A percentile compares a stretch with the other conserved stretches of the same genome.
Conservation (phyloP, 257 asterid genomes). For the Primulina huaijiensis region DNA sequence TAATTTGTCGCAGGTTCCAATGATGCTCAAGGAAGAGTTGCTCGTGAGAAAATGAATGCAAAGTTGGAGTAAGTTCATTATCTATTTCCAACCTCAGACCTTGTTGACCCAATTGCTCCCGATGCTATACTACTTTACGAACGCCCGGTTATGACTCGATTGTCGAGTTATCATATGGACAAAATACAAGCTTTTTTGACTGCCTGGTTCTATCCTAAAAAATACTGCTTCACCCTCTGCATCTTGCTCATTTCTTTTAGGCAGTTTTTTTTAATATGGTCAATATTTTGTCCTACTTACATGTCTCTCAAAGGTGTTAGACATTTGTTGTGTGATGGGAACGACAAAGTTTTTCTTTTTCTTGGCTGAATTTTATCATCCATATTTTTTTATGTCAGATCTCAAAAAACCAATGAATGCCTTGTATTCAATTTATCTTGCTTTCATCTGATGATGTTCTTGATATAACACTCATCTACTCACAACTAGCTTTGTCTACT, state of each 20-base stretch:
- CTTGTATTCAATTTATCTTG: background rate
- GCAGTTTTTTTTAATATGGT: too few species aligned
- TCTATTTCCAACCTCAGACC: background rate
- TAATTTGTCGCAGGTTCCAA: constrained; percentile 38
- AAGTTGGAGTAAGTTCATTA: constrained; percentile 51
- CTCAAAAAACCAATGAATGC: background rate
- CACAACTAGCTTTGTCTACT: constrained; percentile 9
- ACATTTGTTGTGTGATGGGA: background rate
- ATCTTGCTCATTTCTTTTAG: too few species aligned
- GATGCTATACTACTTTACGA: constrained; percentile 6
- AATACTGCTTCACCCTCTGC: too few species aligned
- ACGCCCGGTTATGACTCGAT: background rate
- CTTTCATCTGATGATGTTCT: background rate
- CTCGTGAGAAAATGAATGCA: constrained; percentile 24
- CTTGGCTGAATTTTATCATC: background rate
- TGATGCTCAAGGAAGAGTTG: constrained; percentile 27
- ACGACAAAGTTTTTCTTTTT: background rate
- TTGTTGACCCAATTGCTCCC: constrained; percentile 6
- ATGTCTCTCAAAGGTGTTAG: too few species aligned
- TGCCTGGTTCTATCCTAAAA: too few species aligned
- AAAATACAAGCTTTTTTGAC: too few species aligned
- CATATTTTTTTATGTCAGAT: background rate
- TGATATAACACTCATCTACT: constrained; percentile 1
- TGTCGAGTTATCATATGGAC: too few species aligned
- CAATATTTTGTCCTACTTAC: too few species aligned